phyloP scores from a whole-genome alignment of 1,284 basidiomycete genomes.

The Ceratobasidium sp. region DNA sequence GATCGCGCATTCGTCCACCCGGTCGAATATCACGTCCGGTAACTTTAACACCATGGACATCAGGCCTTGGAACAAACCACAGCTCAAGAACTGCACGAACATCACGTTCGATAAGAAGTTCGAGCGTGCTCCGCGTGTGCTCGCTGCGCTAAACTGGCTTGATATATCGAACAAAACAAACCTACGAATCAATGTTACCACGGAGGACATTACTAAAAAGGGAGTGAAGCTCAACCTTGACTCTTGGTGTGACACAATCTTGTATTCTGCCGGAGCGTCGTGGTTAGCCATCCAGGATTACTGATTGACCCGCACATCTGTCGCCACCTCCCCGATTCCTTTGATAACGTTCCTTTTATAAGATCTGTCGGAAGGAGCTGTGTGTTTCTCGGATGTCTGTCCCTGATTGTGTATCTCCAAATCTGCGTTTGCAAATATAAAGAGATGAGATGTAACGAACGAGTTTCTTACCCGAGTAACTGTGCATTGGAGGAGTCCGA shows the following conservation, averaged over 20 bases:
- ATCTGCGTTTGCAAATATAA: too few species aligned
- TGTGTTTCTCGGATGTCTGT: too few species aligned
- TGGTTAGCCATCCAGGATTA: conserved; percentile 14
- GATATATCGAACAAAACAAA: neutral
- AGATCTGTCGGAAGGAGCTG: too few species aligned
- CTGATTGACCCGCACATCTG: too few species aligned
- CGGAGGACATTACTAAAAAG: neutral
- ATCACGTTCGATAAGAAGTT: conserved; percentile 24
- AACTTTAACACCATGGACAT: conserved; percentile 14
- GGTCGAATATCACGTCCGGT: conserved; percentile 20
- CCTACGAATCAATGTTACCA: neutral
- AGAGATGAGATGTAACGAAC: too few species aligned
- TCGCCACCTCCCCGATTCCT: too few species aligned
- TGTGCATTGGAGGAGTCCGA: too few species aligned
- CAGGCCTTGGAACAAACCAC: conserved; percentile 4
- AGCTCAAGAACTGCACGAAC: neutral
- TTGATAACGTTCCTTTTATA: too few species aligned
- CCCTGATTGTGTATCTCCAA: too few species aligned
- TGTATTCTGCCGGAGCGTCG: conserved; percentile 19
- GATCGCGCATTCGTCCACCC: conserved; percentile 41
- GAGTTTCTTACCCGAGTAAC: too few species aligned
- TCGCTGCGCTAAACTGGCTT: conserved; percentile 22
- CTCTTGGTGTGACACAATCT: conserved; percentile 33
- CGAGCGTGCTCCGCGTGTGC: conserved; percentile 15
- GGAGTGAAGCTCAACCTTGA: conserved; percentile 33